Base-by-base conservation (phyloP, 2,329 filamentous ascomycete genomes). In the Calonectria pseudoturangicola region DNA sequence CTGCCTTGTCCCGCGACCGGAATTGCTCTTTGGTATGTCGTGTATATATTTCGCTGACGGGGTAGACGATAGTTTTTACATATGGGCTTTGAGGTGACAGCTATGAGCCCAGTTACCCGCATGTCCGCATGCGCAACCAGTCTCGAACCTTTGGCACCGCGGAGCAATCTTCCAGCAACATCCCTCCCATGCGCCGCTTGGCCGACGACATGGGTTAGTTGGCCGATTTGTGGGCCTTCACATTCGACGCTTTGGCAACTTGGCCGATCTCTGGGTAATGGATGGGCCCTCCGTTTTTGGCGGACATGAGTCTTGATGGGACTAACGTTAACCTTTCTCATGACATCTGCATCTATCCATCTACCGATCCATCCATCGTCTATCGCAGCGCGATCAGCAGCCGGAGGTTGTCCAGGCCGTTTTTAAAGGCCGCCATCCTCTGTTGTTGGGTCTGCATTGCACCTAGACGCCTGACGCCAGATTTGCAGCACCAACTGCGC, bases 171-270 rank as follows among this genome's bases (percentile, higher is more conserved):
- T 27, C 7, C 13, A 33, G 18, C 21, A 33, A 30, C 13, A 43
- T 48, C 41, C 63, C 30, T 48, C 41, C 47, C 30, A 41, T 41
- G 36, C 54, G 64, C 30, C 43, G 50, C 54, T 71, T 71, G 12
- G 69, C 69, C 69, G 69, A 67, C 36, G 62, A 48, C 60, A 50
- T n/a, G 41, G 63, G 48, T 39, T 28, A 25, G 64, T 66, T 66
- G 16, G 48, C 64, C 64, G 64, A 66, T n/a, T 25, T 66, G 66
- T 60, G 66, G 66, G 30, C 51, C 21, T 54, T 58, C 36, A 41
- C 51, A 33, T 9, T 33, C 5, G 65, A 68, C 65, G n/a, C 54
- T 62, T 36, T 28, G 15, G n/a, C 6, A 16, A 67, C 54, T 71
- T 71, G 54, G 63, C 69, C 69, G 69, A 67, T 67, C 56, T 41